Percentiles rank a stretch among this genome's conserved stretches.
phyloP scores from a whole-genome alignment of 2,329 filamentous ascomycete genomes.

The Leptographium procerum region DNA sequence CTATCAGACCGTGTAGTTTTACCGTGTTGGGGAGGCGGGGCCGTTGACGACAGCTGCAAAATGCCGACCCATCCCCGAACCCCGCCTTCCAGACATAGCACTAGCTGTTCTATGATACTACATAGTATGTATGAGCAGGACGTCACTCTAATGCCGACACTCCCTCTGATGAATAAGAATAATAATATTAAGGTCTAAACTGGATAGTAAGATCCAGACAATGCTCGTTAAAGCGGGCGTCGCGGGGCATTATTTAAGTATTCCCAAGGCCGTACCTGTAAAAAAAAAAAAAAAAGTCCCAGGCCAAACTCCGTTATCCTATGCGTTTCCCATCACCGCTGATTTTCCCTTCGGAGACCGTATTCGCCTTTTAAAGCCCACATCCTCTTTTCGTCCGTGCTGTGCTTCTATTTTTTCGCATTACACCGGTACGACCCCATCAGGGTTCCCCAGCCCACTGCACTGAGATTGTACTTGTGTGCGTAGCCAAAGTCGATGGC shows the following conservation, averaged over 20 bases:
- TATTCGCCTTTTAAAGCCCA: background rate
- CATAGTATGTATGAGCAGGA: no score
- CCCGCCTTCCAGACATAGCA: no score
- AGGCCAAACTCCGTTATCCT: background rate
- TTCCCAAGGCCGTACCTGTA: background rate
- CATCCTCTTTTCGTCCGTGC: background rate
- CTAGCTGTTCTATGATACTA: no score
- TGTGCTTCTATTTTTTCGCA: constrained; percentile 8
- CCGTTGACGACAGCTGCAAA: background rate
- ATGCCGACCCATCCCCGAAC: constrained; percentile 2
- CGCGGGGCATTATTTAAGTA: background rate
- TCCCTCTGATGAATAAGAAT: background rate
- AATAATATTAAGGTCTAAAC: background rate
- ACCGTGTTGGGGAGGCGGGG: background rate
- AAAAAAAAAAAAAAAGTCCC: background rate
- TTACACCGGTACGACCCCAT: constrained; percentile 27
- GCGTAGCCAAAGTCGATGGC: constrained; percentile 31
- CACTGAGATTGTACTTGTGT: constrained; percentile 35
- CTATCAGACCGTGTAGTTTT: background rate
- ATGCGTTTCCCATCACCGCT: background rate
- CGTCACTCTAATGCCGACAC: background rate
- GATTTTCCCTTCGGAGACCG: background rate
- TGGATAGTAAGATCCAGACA: background rate
- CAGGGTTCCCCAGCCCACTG: constrained; percentile 30
- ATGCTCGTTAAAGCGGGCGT: background rate